Percentiles rank a stretch among this genome's conserved stretches.
Conservation (phyloP, 2,329 filamentous ascomycete species). For the Thelonectria olida region DNA sequence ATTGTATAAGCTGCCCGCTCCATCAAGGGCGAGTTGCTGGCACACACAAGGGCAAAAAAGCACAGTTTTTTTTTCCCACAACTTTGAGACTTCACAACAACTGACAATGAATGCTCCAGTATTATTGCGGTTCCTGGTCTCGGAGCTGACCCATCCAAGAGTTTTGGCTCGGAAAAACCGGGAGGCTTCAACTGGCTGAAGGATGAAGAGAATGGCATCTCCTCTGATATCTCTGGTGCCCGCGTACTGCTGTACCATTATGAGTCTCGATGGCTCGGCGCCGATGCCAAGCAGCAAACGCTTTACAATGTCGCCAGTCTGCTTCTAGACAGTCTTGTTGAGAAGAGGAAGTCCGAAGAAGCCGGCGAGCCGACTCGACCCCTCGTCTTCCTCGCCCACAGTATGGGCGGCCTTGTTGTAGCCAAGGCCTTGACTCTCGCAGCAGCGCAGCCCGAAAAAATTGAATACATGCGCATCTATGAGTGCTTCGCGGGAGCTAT, state of each 20-base stretch:
- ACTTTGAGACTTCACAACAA: no score
- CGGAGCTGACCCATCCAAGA: constrained; percentile 20
- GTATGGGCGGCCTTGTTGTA: constrained; percentile 17
- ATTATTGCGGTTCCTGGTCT: constrained; percentile 14
- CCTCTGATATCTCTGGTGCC: constrained; percentile 13
- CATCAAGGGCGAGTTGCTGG: no score
- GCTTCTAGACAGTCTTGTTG: constrained; percentile 15
- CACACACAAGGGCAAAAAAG: no score
- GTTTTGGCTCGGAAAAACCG: constrained; percentile 14
- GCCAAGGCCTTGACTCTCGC: constrained; percentile 17
- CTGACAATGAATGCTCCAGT: background rate
- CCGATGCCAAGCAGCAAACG: constrained; percentile 13
- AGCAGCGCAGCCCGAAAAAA: constrained; percentile 13
- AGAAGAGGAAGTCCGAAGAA: constrained; percentile 10
- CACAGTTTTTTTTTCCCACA: no score
- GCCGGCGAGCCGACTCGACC: constrained; percentile 5
- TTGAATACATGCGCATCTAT: constrained; percentile 18
- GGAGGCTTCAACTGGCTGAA: constrained; percentile 23
- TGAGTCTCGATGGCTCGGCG: constrained; percentile 17
- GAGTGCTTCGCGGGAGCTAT: constrained; percentile 17
- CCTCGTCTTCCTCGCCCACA: constrained; percentile 16
- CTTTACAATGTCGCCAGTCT: constrained; percentile 17
- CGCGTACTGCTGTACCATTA: constrained; percentile 15
- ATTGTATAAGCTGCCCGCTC: no score
- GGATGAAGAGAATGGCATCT: constrained; percentile 13